A percentile compares a stretch with the other conserved stretches of the same genome.
These are phyloP conservation scores for Trypanosoma vivax DNA, from an alignment of 208 protist genomes.

Conservation along the genomic window DNA sequence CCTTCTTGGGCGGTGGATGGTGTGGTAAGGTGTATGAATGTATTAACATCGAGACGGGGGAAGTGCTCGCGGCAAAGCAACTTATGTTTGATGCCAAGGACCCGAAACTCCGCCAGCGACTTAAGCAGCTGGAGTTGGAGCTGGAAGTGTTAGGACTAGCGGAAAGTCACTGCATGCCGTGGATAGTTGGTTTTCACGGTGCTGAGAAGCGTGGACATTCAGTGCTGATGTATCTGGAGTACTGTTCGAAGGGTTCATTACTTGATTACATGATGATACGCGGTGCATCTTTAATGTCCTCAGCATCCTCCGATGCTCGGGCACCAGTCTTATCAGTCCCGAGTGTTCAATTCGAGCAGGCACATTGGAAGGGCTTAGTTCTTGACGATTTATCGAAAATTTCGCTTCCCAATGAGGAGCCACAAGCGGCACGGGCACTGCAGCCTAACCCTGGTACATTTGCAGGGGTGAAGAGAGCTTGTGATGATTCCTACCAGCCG, in stretches of 20 bases:
- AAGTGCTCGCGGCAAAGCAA: constrained; percentile 78
- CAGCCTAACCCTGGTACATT: too few species aligned
- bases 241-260: constrained; percentile 76
- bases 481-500: too few species aligned
- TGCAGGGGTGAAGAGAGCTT: too few species aligned
- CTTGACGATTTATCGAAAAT: too few species aligned
- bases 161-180: constrained; percentile 48
- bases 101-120: constrained; percentile 44
- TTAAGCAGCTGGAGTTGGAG: constrained; percentile 73
- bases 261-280: constrained; percentile 64
- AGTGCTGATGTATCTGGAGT: constrained; percentile 90
- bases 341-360: background rate
- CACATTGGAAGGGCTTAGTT: too few species aligned
- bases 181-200: constrained; percentile 84
- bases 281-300: background rate
- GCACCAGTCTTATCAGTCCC: background rate
- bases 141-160: constrained; percentile 79
- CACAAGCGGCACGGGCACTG: too few species aligned
- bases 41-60: constrained; percentile 73
- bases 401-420: too few species aligned
- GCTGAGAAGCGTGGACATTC: constrained; percentile 77
- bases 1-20: constrained; percentile 76
- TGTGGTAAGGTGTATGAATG: constrained; percentile 88
- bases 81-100: constrained; percentile 86
- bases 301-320: constrained; percentile 16